phyloP scores from a whole-genome alignment of 768 basidiomycete species.

The Boletus reticulatus region DNA sequence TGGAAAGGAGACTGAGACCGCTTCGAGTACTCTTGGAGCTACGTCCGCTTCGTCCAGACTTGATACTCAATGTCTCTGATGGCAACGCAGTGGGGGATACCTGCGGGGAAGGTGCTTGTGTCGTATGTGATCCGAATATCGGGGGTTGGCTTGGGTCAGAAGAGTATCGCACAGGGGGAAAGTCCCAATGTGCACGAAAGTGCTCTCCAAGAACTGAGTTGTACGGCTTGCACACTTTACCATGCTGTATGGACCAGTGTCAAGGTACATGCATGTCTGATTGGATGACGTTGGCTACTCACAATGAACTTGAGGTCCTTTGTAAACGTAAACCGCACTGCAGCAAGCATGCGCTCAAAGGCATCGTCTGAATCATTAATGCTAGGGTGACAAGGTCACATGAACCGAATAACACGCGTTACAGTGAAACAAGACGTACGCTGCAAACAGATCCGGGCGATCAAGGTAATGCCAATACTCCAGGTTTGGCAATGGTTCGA shows the following conservation, averaged over 20 bases:
- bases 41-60: constrained; percentile 44
- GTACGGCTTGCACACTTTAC: constrained; percentile 92
- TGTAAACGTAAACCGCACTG: constrained; percentile 82
- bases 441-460: constrained; percentile 86
- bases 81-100: constrained; percentile 20
- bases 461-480: constrained; percentile 97
- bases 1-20: constrained; percentile 54
- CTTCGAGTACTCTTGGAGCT: constrained; percentile 63
- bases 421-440: constrained; percentile 55
- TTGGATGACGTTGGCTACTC: constrained; percentile 28
- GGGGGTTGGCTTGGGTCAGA: constrained; percentile 46
- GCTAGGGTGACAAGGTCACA: constrained; percentile 38
- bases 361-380: constrained; percentile 91
- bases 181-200: constrained; percentile 86
- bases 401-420: not conserved
- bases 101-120: constrained; percentile 25
- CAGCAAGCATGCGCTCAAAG: constrained; percentile 94
- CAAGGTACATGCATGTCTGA: not conserved
- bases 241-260: constrained; percentile 50
- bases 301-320: constrained; percentile 95
- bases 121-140: constrained; percentile 42
- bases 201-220: constrained; percentile 87
- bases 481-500: constrained; percentile 93
- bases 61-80: constrained; percentile 53
- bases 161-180: constrained; percentile 58